Evolutionary conservation across 2,329 filamentous ascomycete genomes (phyloP).

Genomic region (Fusarium scirpi): DNA sequence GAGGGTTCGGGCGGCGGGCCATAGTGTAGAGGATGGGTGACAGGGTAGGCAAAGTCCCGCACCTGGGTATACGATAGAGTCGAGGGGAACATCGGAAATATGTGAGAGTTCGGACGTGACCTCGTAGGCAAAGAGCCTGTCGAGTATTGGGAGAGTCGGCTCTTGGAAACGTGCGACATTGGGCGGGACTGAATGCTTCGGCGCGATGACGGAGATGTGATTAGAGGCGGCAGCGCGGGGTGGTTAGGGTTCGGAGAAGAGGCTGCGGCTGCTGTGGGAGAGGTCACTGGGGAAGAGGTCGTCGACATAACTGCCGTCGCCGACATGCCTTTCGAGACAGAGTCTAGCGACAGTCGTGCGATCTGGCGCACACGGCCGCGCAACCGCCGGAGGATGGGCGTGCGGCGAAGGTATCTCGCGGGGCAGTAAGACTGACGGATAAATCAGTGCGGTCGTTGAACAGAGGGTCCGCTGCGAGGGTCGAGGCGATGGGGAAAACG

Average conservation of each 20-base stretch:
- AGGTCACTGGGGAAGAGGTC: constrained; percentile 65
- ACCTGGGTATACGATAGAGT: constrained; percentile 90
- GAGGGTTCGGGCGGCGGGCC: constrained; percentile 84
- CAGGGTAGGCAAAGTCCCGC: constrained; percentile 93
- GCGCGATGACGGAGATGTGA: constrained; percentile 68
- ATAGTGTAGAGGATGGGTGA: constrained; percentile 88
- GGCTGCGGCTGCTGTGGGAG: constrained; percentile 62
- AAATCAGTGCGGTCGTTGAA: constrained; percentile 20
- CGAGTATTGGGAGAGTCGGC: constrained; percentile 87
- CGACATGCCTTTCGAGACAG: constrained; percentile 49
- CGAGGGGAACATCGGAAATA: constrained; percentile 86
- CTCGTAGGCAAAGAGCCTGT: constrained; percentile 74
- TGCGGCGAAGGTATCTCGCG: constrained; percentile 35
- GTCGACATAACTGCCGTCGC: constrained; percentile 68
- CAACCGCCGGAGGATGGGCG: constrained; percentile 42
- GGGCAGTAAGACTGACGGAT: constrained; percentile 38
- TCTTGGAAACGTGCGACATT: constrained; percentile 81
- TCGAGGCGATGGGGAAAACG: constrained; percentile 18
- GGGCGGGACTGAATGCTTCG: constrained; percentile 72
- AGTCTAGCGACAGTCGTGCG: constrained; percentile 46
- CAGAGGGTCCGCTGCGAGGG: constrained; percentile 26
- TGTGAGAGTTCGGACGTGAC: constrained; percentile 83
- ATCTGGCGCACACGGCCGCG: constrained; percentile 49
- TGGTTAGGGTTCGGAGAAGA: constrained; percentile 63
- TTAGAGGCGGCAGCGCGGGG: constrained; percentile 66